A percentile compares a stretch with the other conserved stretches of the same genome.
phyloP scores from a whole-genome alignment of 441 rosid genomes.

The Pelargonium exstipulatum region DNA sequence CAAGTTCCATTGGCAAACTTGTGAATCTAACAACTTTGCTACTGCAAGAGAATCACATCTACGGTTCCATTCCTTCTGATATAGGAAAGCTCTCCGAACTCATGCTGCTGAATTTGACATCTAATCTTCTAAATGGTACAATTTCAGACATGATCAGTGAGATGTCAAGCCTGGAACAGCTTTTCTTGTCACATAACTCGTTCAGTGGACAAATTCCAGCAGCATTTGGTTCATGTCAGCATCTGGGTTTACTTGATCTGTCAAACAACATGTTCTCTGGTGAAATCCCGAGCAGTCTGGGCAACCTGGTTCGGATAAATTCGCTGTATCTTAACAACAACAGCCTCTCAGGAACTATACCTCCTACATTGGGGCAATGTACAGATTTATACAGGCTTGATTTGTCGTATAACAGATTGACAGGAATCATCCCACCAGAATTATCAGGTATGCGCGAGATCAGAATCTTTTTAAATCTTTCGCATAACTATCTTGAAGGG shows the following conservation, averaged over 20 bases:
- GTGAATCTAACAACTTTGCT: slow-evolving; percentile 5
- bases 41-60: slow-evolving; percentile 30
- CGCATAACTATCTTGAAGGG: slow-evolving; percentile 36
- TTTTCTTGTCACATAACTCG: slow-evolving; percentile 29
- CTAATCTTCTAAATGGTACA: slow-evolving; percentile 29
- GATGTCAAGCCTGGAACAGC: slow-evolving; percentile 25
- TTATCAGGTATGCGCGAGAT: slow-evolving; percentile 28
- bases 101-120: slow-evolving; percentile 26
- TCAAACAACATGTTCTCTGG: slow-evolving; percentile 29
- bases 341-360: slow-evolving; percentile 43
- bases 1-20: slow-evolving; percentile 34
- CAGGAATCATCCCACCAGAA: slow-evolving; percentile 32
- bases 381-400: slow-evolving; percentile 27
- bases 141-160: slow-evolving; percentile 21
- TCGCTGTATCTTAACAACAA: slow-evolving; percentile 47
- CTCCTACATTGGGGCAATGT: slow-evolving; percentile 36
- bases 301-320: slow-evolving; percentile 23
- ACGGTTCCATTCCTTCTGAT: slow-evolving; percentile 28
- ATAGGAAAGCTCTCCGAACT: slow-evolving; percentile 24
- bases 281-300: slow-evolving; percentile 29
- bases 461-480: slow-evolving; percentile 30
- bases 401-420: slow-evolving; percentile 31
- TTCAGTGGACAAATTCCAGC: slow-evolving; percentile 29
- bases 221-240: slow-evolving; percentile 20
- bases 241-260: slow-evolving; percentile 32